Evolutionary conservation across 257 asterid species (phyloP).

Genomic region (Primulina eburnea): DNA sequence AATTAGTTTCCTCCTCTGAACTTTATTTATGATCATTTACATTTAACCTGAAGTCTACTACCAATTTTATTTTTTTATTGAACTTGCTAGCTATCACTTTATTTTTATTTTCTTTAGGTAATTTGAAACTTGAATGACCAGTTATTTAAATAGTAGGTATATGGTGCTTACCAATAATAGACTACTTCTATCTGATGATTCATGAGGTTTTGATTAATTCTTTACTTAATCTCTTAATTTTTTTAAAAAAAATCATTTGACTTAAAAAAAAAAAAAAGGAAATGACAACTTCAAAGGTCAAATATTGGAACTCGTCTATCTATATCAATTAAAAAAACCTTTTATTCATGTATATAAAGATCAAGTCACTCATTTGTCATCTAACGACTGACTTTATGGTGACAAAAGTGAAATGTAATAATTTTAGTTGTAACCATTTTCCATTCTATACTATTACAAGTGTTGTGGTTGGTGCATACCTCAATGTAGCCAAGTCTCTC

Average conservation of each 20-base stretch:
- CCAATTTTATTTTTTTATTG: too few species aligned
- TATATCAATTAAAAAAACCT: too few species aligned
- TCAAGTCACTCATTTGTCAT: conserved; percentile 38
- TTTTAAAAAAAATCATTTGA: neutral
- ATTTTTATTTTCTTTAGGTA: too few species aligned
- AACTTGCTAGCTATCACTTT: too few species aligned
- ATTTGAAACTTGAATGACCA: too few species aligned
- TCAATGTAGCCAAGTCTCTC: conserved; percentile 98
- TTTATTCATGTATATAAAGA: neutral
- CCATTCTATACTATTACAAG: conserved; percentile 13
- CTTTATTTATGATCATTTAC: neutral
- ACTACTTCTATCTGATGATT: neutral
- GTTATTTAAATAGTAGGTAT: neutral
- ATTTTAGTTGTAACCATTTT: conserved; percentile 56
- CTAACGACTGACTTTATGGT: conserved; percentile 35
- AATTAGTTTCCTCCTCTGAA: neutral
- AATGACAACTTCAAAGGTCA: neutral
- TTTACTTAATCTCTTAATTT: too few species aligned
- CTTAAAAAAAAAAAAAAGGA: neutral
- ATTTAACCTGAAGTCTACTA: too few species aligned
- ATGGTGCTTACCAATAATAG: neutral
- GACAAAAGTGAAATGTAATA: conserved; percentile 32
- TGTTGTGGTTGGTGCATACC: conserved; percentile 55
- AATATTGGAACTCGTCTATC: conserved; percentile 5
- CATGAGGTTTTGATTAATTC: neutral